These are phyloP conservation scores for Chaetomium sp. DNA, from an alignment of 2,329 filamentous ascomycete species.

Conservation along the genomic window DNA sequence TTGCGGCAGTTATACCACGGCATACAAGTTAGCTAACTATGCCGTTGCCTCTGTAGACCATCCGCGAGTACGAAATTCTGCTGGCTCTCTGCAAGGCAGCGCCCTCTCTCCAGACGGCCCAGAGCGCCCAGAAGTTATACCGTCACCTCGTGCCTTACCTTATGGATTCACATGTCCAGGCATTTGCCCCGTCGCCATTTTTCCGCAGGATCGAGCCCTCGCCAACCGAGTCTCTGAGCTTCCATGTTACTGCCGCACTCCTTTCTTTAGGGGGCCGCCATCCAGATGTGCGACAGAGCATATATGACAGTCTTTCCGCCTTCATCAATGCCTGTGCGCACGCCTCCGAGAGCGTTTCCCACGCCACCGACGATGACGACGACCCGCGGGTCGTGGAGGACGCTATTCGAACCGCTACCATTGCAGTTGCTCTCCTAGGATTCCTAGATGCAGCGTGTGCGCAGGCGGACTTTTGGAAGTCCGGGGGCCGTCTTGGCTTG, in stretches of 20 bases:
- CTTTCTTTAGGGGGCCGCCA: slow-evolving; percentile 79
- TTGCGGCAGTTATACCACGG: not conserved
- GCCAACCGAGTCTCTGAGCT: slow-evolving; percentile 82
- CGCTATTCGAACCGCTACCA: slow-evolving; percentile 69
- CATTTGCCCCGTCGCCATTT: slow-evolving; percentile 77
- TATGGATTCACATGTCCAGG: slow-evolving; percentile 78
- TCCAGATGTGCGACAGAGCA: slow-evolving; percentile 64
- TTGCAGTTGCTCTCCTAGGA: slow-evolving; percentile 83
- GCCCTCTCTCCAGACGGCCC: slow-evolving; percentile 67
- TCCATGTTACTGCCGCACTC: slow-evolving; percentile 76
- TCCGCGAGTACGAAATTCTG: slow-evolving; percentile 89
- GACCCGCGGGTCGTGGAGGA: slow-evolving; percentile 65
- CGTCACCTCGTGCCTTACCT: slow-evolving; percentile 81
- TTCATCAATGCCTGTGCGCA: slow-evolving; percentile 73
- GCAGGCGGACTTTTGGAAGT: slow-evolving; percentile 78
- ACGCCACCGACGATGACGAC: slow-evolving; percentile 54
- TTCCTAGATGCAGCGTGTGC: slow-evolving; percentile 83
- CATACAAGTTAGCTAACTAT: slow-evolving; percentile 19
- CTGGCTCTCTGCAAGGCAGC: slow-evolving; percentile 90
- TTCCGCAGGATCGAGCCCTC: slow-evolving; percentile 82
- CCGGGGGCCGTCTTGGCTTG: slow-evolving; percentile 71
- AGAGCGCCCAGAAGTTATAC: slow-evolving; percentile 78
- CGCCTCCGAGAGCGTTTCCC: slow-evolving; percentile 59
- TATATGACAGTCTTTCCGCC: slow-evolving; percentile 66
- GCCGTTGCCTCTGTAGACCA: slow-evolving; percentile 56